Base-by-base conservation (phyloP, 805 yeast genomes). In the Candida sithepensis region DNA sequence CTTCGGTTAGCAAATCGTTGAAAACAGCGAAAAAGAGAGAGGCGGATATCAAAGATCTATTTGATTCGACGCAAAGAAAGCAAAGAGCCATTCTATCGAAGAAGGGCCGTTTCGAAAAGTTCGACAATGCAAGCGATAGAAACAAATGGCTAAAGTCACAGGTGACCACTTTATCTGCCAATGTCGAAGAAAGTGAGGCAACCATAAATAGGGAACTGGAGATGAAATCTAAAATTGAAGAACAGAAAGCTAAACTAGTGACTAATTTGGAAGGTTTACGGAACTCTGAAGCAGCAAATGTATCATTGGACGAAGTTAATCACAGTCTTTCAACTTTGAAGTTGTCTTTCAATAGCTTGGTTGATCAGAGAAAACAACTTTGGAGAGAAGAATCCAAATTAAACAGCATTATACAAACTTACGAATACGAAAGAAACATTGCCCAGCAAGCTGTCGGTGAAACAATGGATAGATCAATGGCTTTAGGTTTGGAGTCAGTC, bases 311-410 rank as follows among this genome's bases (percentile, higher is more conserved):
- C 14, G 61, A 62, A n/a, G 5, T 69, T 2, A 65, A 67, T 23
- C 38, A 47, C 0, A 61, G 64, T 20, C 45, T 74, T 8, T 48
- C 54, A 1, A 43, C 46, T 0, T 55, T 76, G 19, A 82, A 75
- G 54, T 49, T 58, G 3, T 57, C 72, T 21, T 73, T 79, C 42
- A 64, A 69, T 19, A 65, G 60, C 2, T 70, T 80, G 23, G 73
- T 78, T 12, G 96, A 89, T 57, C 74, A 79, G 50, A 77, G 95
- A 56, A 89, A 86, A 59, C 67, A 66, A 8, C 66, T 84, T 10
- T 88, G 96, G 96, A 78, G 97, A 58, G 82, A 83, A 20, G 94
- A 88, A 55, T 81, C 86, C 42, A 81, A 80, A 55, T 65, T 77
- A 36, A 78, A 76, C 50, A 75, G 85, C n/a, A 67, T 81, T 14